Base-by-base conservation (phyloP, 2,329 filamentous ascomycete species). In the Epichloe elymi region DNA sequence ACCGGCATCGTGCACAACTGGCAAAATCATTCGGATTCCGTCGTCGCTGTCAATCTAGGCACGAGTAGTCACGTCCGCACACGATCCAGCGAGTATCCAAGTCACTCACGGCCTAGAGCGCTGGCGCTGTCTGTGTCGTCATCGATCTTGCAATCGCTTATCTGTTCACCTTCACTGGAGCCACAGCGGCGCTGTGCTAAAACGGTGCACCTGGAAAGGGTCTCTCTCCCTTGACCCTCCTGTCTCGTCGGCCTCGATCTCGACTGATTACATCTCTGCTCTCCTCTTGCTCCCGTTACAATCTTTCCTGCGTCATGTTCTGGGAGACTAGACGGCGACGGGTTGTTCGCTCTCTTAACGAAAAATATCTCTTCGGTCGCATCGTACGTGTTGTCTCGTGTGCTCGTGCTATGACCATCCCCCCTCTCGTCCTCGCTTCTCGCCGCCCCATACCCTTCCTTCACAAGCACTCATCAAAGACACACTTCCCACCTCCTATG, bases 281-380 rank as follows among this genome's bases (percentile, higher is more conserved):
- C 33, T 39, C 46, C 10, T 48, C 23, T 30, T 45, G 33, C 35
- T 20, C 14, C 30, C 26, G 5, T 40, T 14, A 26, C 30, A 12
- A 35, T 42, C n/a, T 12, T 26, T 45, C 33, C 26, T 38, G 23
- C 59, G 59, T 49, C 58, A 82, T 82, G 79, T 64, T 75, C 57
- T 78, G 77, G 74, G 75, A 82, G 64, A 69, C 80, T 45, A 74
- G 67, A 46, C 71, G 75, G 55, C 77, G 82, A 61, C 79, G 82
- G 59, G 68, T 86, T 61, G 67, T 80, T 61, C 78, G 83, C 64
- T 70, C 79, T 60, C 72, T 85, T 61, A 88, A 66, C 55, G 57
- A 57, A 66, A 82, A 83, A 67, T 88, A 80, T 67, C 80, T 89
- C 57, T 86, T 81, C 66, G 85, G 83, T 56, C 79, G 78, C 65